Conservation (phyloP, 2,329 filamentous ascomycete species). For the Sporothrix pseudoabietina region DNA sequence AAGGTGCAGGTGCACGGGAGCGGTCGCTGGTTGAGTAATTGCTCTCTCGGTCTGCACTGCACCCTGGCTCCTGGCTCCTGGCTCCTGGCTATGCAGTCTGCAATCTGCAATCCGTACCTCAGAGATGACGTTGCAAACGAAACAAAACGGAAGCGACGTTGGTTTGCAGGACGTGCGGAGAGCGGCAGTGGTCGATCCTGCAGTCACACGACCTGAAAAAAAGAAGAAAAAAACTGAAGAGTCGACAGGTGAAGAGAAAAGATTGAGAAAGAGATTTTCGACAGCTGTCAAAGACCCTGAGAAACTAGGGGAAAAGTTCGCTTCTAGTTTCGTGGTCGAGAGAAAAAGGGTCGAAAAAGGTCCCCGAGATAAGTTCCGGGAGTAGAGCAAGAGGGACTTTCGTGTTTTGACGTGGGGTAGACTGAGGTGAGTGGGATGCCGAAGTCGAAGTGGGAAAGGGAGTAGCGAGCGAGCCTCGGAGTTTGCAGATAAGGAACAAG, state of each 20-base stretch:
- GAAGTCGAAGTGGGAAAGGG: neutral
- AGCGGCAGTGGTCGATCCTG: constrained; percentile 14
- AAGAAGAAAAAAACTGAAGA: neutral
- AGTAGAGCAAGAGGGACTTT: neutral
- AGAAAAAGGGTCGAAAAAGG: neutral
- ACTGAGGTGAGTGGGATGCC: neutral
- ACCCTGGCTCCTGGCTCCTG: neutral
- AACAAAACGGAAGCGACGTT: neutral
- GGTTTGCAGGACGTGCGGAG: constrained; percentile 5
- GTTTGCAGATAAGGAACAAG: neutral
- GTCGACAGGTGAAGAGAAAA: neutral
- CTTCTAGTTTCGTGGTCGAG: neutral
- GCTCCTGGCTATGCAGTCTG: neutral
- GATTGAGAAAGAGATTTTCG: neutral
- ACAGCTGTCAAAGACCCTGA: neutral
- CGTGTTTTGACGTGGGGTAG: constrained; percentile 5
- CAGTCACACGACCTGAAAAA: constrained; percentile 22
- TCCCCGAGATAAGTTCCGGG: neutral
- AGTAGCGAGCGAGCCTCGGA: neutral
- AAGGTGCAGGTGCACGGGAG: neutral
- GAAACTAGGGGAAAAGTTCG: neutral
- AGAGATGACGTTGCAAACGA: constrained; percentile 20
- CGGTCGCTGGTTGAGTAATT: neutral
- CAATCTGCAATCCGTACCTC: constrained; percentile 6
- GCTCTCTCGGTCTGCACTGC: neutral